phyloP scores from a whole-genome alignment of 2,329 filamentous ascomycete species.

The Phyllosticta paracitricarpa region DNA sequence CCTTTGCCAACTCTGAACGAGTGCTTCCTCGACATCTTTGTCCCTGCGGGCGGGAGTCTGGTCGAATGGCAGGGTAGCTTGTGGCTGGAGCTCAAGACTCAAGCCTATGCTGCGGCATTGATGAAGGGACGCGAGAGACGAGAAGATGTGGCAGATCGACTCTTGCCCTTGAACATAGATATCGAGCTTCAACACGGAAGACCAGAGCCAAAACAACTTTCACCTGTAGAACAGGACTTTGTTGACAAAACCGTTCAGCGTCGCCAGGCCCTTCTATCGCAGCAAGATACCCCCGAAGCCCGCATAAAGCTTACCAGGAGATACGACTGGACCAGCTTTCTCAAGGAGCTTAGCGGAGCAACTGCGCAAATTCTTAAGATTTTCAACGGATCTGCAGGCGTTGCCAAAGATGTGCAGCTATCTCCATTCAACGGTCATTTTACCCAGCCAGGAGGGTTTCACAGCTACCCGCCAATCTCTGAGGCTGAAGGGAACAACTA shows the following conservation, averaged over 20 bases:
- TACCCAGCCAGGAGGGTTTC: constrained; percentile 6
- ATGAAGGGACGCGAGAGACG: constrained; percentile 39
- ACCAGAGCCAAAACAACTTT: constrained; percentile 42
- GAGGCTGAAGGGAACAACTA: constrained; percentile 4
- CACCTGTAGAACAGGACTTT: constrained; percentile 51
- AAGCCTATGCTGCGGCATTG: constrained; percentile 45
- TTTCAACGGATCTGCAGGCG: constrained; percentile 41
- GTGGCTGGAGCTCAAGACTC: constrained; percentile 56
- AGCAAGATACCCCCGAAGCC: constrained; percentile 28
- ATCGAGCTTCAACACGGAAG: constrained; percentile 44
- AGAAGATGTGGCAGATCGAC: constrained; percentile 46
- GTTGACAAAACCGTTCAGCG: constrained; percentile 21
- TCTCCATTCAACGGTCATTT: background rate
- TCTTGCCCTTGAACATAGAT: constrained; percentile 50
- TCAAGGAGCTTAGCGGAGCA: constrained; percentile 39
- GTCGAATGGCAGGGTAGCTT: constrained; percentile 51
- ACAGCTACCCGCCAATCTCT: background rate
- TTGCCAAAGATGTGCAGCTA: constrained; percentile 23
- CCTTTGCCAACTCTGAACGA: constrained; percentile 55
- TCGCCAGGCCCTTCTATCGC: constrained; percentile 44
- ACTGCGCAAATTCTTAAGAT: constrained; percentile 47
- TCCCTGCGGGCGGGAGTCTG: constrained; percentile 47
- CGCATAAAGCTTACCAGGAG: constrained; percentile 44
- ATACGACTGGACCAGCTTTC: constrained; percentile 55
- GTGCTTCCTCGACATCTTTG: constrained; percentile 54